Base-by-base conservation (phyloP, 2,329 filamentous ascomycete genomes). In the Alternaria viburni region DNA sequence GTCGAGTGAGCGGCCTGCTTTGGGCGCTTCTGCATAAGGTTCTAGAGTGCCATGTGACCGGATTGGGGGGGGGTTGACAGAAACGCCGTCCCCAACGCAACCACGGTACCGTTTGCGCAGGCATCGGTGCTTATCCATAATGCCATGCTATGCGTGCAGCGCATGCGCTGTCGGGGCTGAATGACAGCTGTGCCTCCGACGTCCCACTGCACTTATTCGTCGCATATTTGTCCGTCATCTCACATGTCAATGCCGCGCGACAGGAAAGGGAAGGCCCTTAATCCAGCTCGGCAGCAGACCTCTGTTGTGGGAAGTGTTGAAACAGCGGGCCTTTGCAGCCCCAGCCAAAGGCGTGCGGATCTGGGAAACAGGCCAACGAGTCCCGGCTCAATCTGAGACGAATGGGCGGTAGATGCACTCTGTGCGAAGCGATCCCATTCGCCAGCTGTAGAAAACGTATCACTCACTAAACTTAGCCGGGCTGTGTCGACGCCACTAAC, bases 341-440 rank as follows among this genome's bases (percentile, higher is more conserved):
- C 63, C 65, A 68, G 65, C 63, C 47, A 62, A 41, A 41, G 36
- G 28, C 44, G 49, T 41, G 63, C 62, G 61, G 65, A 59, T 65
- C 59, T 52, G 59, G 57, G 57, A 59, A 68, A 67, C 58, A 69
- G 47, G 58, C 32, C 52, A 54, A 64, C 52, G 21, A 26, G n/a
- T 59, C 65, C 69, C 68, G 59, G 62, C 60, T 64, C 57, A 69
- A 70, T 62, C 69, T 74, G 70, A 64, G 73, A 75, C 72, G 67
- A 66, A 62, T 66, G 68, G 69, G 72, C 70, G 69, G 64, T 55
- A 56, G 57, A 58, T 26, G 57, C 57, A 26, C 41, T 47, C 62
- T 55, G 57, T 59, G 63, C 63, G 21, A 43, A 47, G 17, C 17
- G 23, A 43, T 44, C 54, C 61, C 49, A 71, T 73, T 74, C 66